Evolutionary conservation across 441 rosid species (phyloP).

Genomic region (Gossypium armourianum): DNA sequence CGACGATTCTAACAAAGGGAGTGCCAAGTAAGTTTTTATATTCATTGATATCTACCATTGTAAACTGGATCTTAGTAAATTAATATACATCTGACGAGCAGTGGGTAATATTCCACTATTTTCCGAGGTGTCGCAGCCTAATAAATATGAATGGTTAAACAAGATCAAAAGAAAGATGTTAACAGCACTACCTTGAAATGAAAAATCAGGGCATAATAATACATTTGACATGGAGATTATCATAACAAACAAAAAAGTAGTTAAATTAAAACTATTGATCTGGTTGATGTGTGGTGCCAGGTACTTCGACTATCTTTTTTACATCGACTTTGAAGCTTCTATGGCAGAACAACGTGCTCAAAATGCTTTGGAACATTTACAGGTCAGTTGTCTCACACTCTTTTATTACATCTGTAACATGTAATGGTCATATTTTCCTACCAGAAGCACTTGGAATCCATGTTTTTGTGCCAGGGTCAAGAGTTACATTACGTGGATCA

Average conservation of each 20-base stretch:
- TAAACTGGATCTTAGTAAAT: neutral
- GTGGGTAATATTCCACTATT: neutral
- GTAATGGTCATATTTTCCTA: neutral
- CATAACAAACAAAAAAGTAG: neutral
- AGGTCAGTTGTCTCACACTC: slow-evolving; percentile 34
- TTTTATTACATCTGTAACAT: neutral
- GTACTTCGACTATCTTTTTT: slow-evolving; percentile 83
- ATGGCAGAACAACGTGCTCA: slow-evolving; percentile 86
- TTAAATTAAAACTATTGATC: neutral
- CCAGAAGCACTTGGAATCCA: neutral
- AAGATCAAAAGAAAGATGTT: neutral
- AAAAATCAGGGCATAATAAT: neutral
- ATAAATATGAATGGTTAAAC: neutral
- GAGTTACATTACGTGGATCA: neutral
- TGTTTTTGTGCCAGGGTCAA: too few species aligned
- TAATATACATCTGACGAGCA: neutral
- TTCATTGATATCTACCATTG: neutral
- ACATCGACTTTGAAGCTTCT: slow-evolving; percentile 81
- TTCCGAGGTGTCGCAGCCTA: neutral
- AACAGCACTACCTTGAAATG: neutral
- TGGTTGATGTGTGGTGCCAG: slow-evolving; percentile 32
- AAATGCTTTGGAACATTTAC: slow-evolving; percentile 60
- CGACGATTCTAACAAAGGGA: slow-evolving; percentile 64
- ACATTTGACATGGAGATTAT: neutral
- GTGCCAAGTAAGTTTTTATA: slow-evolving; percentile 51